Evolutionary conservation across 2,329 filamentous ascomycete species (phyloP).

Genomic region (Cladosporium austrohemisphaericum): DNA sequence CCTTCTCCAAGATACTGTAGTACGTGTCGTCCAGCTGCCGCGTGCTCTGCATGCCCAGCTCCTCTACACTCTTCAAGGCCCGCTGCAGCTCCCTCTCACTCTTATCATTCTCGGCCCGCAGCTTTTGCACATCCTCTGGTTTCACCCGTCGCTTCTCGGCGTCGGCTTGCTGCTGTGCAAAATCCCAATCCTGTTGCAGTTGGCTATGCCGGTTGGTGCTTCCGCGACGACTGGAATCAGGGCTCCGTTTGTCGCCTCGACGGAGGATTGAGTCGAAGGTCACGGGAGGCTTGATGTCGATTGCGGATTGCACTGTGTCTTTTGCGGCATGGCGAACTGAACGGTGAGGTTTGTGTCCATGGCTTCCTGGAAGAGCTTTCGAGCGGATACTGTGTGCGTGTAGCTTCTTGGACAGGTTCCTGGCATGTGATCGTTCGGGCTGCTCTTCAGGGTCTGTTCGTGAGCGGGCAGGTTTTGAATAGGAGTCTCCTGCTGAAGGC

Average conservation of each 20-base stretch:
- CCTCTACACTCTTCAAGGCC: slow-evolving; percentile 44
- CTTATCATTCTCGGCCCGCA: slow-evolving; percentile 37
- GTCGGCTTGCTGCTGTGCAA: slow-evolving; percentile 20
- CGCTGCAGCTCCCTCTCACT: slow-evolving; percentile 39
- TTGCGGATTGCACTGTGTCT: slow-evolving; percentile 43
- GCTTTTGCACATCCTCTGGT: slow-evolving; percentile 38
- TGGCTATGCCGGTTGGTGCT: slow-evolving; percentile 15
- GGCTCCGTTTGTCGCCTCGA: slow-evolving; percentile 26
- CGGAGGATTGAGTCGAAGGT: slow-evolving; percentile 43
- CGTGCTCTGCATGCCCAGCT: slow-evolving; percentile 58
- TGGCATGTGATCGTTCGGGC: slow-evolving; percentile 6
- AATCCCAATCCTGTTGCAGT: slow-evolving; percentile 17
- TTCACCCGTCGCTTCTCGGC: slow-evolving; percentile 29
- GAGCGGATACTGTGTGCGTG: slow-evolving; percentile 13
- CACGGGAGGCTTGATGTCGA: slow-evolving; percentile 42
- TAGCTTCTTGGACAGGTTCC: slow-evolving; percentile 9
- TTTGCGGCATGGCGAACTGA: slow-evolving; percentile 32
- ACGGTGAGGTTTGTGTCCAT: slow-evolving; percentile 21
- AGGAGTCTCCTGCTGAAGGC: background rate
- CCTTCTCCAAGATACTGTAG: slow-evolving; percentile 67
- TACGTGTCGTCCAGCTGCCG: slow-evolving; percentile 69
- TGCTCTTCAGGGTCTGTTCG: slow-evolving; percentile 16
- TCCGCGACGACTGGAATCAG: slow-evolving; percentile 24
- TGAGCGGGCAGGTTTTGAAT: slow-evolving; percentile 15
- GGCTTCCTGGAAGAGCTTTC: background rate